Base-by-base conservation (phyloP, 2,329 filamentous ascomycete genomes). In the Trichoderma sp. region DNA sequence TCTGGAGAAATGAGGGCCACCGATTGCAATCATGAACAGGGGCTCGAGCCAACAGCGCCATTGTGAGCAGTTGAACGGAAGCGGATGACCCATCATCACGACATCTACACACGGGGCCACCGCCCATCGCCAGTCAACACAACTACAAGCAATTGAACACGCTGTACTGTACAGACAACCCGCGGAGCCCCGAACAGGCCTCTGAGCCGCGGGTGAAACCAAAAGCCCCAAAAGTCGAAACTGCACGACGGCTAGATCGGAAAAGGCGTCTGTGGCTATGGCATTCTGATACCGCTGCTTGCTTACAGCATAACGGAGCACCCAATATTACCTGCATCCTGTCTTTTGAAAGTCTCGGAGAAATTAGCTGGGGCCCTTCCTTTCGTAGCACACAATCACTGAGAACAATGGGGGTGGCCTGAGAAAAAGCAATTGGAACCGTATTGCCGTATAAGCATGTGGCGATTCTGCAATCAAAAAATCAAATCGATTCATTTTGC, bases 141-240 rank as follows among this genome's bases (percentile, higher is more conserved):
- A 7, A 36, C 34, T 15, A 43, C 26, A 30, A 21, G 36, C 36
- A 53, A 39, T 3, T 18, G 12, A 51, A 28, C 39, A 21, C 21
- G n/a, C 9, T 43, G 12, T 11, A 47, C 43, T 51, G 43, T 14
- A 24, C n/a, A 51, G 3, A 51, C 43, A 51, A 4, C 43, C n/a
- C n/a, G 43, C 43, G 43, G n/a, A 51, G 43, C 43, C 43, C 43
- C n/a, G 43, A 58, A 9, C 51, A 67, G 51, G 64, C 64, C 34
- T 57, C 34, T 58, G 51, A 67, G 39, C 24, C 51, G 15, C 18
- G 24, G 9, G 18, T 69, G 66, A 69, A 69, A 69, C 66, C 65
- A 53, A 12, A 21, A 68, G n/a, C 3, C 53, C 12, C 60, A 43
- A 34, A 36, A 24, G 56, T 18, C 30, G 34, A 56, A 57, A 61